Evolutionary conservation across 805 yeast genomes (phyloP).

Genomic region (Saccharomycopsis sp.): DNA sequence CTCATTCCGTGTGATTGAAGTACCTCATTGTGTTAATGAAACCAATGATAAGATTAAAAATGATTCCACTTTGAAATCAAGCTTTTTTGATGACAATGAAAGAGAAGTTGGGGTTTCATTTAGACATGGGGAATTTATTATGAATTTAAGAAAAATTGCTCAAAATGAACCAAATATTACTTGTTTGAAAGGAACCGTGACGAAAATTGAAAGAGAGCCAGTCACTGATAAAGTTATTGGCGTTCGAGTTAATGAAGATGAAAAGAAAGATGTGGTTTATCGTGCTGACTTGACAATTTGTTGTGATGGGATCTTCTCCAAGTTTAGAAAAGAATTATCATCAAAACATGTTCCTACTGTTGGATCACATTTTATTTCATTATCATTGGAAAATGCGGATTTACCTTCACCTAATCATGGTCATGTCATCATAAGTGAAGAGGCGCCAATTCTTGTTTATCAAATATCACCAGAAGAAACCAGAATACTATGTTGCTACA

Average conservation of each 20-base stretch:
- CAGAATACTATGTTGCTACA: slow-evolving; percentile 82
- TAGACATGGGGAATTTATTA: slow-evolving; percentile 85
- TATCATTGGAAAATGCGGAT: slow-evolving; percentile 66
- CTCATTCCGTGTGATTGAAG: slow-evolving; percentile 34
- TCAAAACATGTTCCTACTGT: slow-evolving; percentile 56
- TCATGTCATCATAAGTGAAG: slow-evolving; percentile 74
- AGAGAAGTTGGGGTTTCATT: slow-evolving; percentile 72
- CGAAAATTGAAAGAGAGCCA: slow-evolving; percentile 49
- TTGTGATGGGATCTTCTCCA: slow-evolving; percentile 93
- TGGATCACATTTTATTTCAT: slow-evolving; percentile 82
- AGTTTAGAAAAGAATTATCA: slow-evolving; percentile 70
- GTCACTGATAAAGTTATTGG: slow-evolving; percentile 57
- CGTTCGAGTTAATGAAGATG: slow-evolving; percentile 50
- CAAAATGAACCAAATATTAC: slow-evolving; percentile 66
- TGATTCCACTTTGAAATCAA: slow-evolving; percentile 41
- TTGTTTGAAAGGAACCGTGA: slow-evolving; percentile 77
- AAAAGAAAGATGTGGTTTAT: slow-evolving; percentile 37
- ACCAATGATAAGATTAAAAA: slow-evolving; percentile 52
- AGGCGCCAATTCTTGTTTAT: slow-evolving; percentile 83
- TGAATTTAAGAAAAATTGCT: slow-evolving; percentile 68
- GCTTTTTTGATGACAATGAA: slow-evolving; percentile 53
- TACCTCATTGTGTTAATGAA: slow-evolving; percentile 38
- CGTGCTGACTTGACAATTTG: slow-evolving; percentile 61
- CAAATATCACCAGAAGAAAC: slow-evolving; percentile 81
- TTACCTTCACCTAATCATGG: slow-evolving; percentile 75